These are phyloP conservation scores for Pichia sp. DNA, from an alignment of 1,139 yeast genomes.

Conservation along the genomic window DNA sequence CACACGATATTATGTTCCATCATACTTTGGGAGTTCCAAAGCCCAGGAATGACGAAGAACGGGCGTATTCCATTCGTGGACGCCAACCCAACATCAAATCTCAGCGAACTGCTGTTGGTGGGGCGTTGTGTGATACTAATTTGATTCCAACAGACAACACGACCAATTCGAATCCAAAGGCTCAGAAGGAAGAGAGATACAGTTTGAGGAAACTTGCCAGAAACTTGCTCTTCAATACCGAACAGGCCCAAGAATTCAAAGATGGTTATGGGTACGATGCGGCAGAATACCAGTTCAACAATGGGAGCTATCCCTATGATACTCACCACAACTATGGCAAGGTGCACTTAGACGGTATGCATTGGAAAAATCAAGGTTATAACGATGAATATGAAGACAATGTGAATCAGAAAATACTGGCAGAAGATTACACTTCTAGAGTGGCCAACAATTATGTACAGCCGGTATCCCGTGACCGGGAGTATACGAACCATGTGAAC, in stretches of 20 bases:
- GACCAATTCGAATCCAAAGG: neutral
- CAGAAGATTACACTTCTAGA: neutral
- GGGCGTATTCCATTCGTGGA: neutral
- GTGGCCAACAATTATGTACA: neutral
- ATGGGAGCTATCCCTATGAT: neutral
- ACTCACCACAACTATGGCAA: neutral
- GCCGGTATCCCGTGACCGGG: neutral
- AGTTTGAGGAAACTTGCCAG: conserved; percentile 28
- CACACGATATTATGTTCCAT: neutral
- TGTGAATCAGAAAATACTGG: neutral
- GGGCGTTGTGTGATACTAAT: conserved; percentile 8
- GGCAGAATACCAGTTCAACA: neutral
- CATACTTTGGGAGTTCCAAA: neutral
- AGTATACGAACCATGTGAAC: neutral
- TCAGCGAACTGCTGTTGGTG: neutral
- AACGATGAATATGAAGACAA: neutral
- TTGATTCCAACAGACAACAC: neutral
- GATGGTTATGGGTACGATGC: neutral
- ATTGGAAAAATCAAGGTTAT: conserved; percentile 1
- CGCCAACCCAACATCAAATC: neutral
- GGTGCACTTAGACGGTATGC: neutral
- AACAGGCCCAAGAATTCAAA: conserved; percentile 1
- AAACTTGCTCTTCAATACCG: conserved; percentile 21
- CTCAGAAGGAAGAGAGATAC: conserved; percentile 22
- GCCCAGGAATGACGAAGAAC: conserved; percentile 2